Conservation (phyloP, 2,329 filamentous ascomycete species). For the Phialocephala subalpina region DNA sequence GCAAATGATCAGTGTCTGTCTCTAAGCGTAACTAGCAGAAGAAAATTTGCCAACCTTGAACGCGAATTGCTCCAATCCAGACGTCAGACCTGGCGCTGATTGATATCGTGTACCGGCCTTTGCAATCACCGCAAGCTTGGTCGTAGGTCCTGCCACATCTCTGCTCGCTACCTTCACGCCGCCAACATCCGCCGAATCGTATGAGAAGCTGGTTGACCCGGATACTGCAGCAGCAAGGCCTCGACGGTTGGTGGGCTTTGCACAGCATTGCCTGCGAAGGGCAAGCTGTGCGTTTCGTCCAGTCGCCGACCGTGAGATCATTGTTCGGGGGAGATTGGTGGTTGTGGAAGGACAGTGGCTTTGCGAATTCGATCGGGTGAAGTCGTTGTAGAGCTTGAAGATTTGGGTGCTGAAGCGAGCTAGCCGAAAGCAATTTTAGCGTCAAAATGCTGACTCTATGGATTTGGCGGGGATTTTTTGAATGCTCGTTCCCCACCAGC, state of each 20-base stretch:
- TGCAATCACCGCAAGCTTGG: slow-evolving; percentile 88
- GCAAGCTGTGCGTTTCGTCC: slow-evolving; percentile 70
- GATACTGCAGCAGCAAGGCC: slow-evolving; percentile 69
- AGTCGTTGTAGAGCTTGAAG: slow-evolving; percentile 23
- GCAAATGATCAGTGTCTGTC: slow-evolving; percentile 20
- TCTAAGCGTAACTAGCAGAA: background rate
- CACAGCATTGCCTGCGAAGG: slow-evolving; percentile 66
- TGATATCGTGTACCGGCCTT: slow-evolving; percentile 96
- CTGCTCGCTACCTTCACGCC: slow-evolving; percentile 93
- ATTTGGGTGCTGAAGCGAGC: background rate
- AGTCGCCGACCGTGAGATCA: slow-evolving; percentile 74
- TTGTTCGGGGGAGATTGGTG: slow-evolving; percentile 58
- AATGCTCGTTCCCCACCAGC: slow-evolving; percentile 29
- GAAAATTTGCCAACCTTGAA: slow-evolving; percentile 77
- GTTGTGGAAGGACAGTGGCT: slow-evolving; percentile 30
- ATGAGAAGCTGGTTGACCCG: slow-evolving; percentile 80
- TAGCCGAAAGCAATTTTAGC: background rate
- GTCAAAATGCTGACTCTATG: background rate
- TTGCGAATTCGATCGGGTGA: slow-evolving; percentile 20
- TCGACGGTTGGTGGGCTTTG: slow-evolving; percentile 62
- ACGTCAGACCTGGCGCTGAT: slow-evolving; percentile 85
- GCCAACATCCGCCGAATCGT: slow-evolving; percentile 84
- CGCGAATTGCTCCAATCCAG: slow-evolving; percentile 92
- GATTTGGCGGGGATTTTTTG: slow-evolving; percentile 15
- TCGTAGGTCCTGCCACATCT: slow-evolving; percentile 87